Percentiles rank a stretch among this genome's conserved stretches.
phyloP scores from a whole-genome alignment of 2,329 filamentous ascomycete species.

The Corniculantispora saksenae region DNA sequence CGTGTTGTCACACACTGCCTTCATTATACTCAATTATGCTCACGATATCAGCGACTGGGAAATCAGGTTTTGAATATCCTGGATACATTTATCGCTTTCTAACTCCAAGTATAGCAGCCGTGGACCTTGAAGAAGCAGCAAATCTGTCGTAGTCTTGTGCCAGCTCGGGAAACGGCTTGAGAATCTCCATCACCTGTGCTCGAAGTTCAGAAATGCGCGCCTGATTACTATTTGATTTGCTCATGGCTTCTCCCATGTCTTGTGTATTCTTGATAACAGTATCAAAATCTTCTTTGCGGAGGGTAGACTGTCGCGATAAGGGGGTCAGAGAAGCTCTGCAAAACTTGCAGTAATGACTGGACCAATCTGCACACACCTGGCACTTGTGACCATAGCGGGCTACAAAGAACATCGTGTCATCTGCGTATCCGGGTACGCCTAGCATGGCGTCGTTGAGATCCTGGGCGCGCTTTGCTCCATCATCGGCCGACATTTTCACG shows the following conservation, averaged over 20 bases:
- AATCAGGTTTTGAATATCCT: neutral
- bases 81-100: neutral
- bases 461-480: conserved; percentile 28
- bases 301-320: conserved; percentile 20
- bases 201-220: conserved; percentile 25
- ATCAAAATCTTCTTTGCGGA: conserved; percentile 29
- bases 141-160: conserved; percentile 32
- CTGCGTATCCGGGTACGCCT: conserved; percentile 30
- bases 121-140: conserved; percentile 11
- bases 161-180: conserved; percentile 31
- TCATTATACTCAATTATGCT: no score
- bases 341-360: neutral
- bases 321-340: neutral
- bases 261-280: conserved; percentile 25
- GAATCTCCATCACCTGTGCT: conserved; percentile 25
- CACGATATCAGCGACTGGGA: no score
- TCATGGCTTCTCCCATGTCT: conserved; percentile 25
- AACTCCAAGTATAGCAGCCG: neutral
- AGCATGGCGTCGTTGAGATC: conserved; percentile 31
- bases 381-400: conserved; percentile 28
- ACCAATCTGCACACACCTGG: conserved; percentile 25
- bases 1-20: no score
- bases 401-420: conserved; percentile 34
- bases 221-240: conserved; percentile 15
- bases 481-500: conserved; percentile 12